Conservation (phyloP, 257 asterid species). For the Schizonepeta tenuifolia region DNA sequence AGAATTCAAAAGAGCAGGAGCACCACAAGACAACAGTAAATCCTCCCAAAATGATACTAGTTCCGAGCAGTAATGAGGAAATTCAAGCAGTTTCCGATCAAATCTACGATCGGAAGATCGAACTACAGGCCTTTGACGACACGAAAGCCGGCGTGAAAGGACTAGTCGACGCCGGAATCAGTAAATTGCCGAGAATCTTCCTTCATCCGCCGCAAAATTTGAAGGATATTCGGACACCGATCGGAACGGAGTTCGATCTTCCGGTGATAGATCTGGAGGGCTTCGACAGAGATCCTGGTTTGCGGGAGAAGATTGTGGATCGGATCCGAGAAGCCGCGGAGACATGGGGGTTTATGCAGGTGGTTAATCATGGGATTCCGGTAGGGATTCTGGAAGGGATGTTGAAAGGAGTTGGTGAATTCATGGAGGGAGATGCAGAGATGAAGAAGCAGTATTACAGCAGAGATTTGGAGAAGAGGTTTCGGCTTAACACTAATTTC, state of each 20-base stretch:
- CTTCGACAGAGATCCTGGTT: background rate
- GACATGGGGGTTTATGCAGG: constrained; percentile 41
- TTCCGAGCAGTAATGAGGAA: background rate
- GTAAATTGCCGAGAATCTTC: constrained; percentile 13
- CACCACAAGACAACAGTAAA: too few species aligned
- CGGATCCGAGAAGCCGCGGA: constrained; percentile 29
- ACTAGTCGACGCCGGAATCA: constrained; percentile 18
- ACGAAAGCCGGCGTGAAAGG: constrained; percentile 27
- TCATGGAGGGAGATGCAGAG: constrained; percentile 41
- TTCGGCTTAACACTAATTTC: constrained; percentile 16
- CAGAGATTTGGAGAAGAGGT: constrained; percentile 25
- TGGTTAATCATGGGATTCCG: constrained; percentile 46
- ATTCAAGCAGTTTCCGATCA: background rate
- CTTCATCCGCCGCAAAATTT: background rate
- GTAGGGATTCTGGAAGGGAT: constrained; percentile 22
- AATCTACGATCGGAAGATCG: background rate
- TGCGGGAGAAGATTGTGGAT: background rate
- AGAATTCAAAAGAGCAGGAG: too few species aligned
- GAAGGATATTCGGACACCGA: background rate
- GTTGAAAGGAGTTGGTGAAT: constrained; percentile 32
- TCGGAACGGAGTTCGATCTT: background rate
- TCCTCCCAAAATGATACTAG: background rate
- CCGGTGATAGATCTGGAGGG: constrained; percentile 22
- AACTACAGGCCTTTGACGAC: constrained; percentile 19
- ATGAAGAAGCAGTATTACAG: constrained; percentile 41